Percentiles rank a stretch among this genome's conserved stretches.
Evolutionary conservation across 176 grass and related monocot genomes (phyloP).

Genomic region (Aegilops speltoides): DNA sequence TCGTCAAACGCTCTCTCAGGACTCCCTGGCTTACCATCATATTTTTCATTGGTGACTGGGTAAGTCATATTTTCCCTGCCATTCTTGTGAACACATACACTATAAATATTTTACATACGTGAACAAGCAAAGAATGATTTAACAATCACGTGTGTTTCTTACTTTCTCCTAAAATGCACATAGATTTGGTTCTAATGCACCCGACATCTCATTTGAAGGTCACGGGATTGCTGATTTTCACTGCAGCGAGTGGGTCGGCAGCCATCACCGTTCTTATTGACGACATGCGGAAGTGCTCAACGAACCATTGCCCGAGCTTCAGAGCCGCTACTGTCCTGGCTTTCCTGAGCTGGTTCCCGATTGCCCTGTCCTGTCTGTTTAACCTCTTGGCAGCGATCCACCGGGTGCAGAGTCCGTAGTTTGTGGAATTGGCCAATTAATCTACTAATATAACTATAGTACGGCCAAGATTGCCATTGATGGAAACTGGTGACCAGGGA

Average conservation of each 20-base stretch:
- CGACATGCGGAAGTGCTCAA: constrained; percentile 61
- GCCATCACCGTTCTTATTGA: constrained; percentile 87
- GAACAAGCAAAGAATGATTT: background rate
- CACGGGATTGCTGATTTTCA: constrained; percentile 65
- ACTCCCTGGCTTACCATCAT: constrained; percentile 50
- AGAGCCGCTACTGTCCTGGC: constrained; percentile 83
- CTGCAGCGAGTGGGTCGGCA: constrained; percentile 78
- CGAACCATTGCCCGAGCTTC: constrained; percentile 63
- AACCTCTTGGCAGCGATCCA: constrained; percentile 68
- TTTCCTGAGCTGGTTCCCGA: constrained; percentile 86
- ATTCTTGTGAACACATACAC: background rate
- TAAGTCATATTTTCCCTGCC: constrained; percentile 34
- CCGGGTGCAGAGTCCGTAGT: background rate
- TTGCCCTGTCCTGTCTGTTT: constrained; percentile 67
- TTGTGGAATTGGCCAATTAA: background rate
- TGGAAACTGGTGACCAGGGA: background rate
- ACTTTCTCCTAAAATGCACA: too few relatives aligned
- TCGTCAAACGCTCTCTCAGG: constrained; percentile 70
- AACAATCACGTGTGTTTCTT: too few relatives aligned
- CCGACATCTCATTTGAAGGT: constrained; percentile 43
- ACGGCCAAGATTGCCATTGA: constrained; percentile 1
- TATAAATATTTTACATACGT: background rate
- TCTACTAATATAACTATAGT: constrained; percentile 18
- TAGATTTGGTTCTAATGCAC: background rate
- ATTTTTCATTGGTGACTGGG: constrained; percentile 18